Percentiles rank a stretch among this genome's conserved stretches.
phyloP scores from a whole-genome alignment of 2,329 filamentous ascomycete species.

The Huntiella savannae region DNA sequence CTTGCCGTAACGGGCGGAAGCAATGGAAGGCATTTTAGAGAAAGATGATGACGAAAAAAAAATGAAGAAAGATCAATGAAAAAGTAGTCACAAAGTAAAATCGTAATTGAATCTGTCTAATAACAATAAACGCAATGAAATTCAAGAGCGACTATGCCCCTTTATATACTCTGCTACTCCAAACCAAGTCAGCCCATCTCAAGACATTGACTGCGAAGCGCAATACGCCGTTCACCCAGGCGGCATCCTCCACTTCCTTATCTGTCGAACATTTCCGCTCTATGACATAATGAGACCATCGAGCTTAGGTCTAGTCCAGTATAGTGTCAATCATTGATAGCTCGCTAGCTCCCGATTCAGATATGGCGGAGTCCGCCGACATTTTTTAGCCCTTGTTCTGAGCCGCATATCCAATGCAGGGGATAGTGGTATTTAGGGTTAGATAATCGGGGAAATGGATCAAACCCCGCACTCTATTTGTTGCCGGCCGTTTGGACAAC shows the following conservation, averaged over 20 bases:
- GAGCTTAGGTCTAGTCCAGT: too few relatives aligned
- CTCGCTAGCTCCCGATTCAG: not conserved
- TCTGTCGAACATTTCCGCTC: too few relatives aligned
- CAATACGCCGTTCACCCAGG: not conserved
- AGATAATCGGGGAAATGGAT: too few relatives aligned
- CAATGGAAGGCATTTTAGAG: constrained; percentile 32
- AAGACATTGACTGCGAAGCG: not conserved
- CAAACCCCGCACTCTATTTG: too few relatives aligned
- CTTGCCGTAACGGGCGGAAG: constrained; percentile 66
- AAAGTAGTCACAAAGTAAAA: not conserved
- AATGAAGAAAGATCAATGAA: not conserved
- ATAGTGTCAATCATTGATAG: not conserved
- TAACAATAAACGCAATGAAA: not conserved
- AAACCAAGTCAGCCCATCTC: too few relatives aligned
- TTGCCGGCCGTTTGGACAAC: too few relatives aligned
- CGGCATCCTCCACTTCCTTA: not conserved
- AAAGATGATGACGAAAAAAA: not conserved
- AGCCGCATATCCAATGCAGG: too few relatives aligned
- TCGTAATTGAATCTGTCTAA: too few relatives aligned
- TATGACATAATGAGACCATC: too few relatives aligned
- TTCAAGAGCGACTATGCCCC: not conserved
- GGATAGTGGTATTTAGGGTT: too few relatives aligned
- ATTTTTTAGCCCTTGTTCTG: too few relatives aligned
- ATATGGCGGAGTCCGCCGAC: too few relatives aligned
- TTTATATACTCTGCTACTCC: not conserved